Percentiles rank a stretch among this genome's conserved stretches.
These are phyloP conservation scores for Inga laurina DNA, from an alignment of 306 rosid genomes.

Conservation along the genomic window DNA sequence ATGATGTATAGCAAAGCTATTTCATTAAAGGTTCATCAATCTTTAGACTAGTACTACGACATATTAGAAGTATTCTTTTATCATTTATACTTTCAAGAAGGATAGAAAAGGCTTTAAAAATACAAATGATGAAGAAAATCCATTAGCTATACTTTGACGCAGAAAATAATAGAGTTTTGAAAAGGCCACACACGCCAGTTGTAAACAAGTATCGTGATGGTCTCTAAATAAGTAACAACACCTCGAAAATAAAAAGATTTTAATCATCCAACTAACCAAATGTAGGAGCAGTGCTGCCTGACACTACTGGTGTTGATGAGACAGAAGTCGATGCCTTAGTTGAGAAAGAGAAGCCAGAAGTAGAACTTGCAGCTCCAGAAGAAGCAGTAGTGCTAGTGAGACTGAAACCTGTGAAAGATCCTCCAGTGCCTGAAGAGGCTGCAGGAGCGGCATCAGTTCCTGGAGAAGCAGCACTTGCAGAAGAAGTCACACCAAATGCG, in stretches of 20 bases:
- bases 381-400: constrained; percentile 48
- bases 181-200: constrained; percentile 3
- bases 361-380: constrained; percentile 46
- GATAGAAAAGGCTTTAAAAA: constrained; percentile 6
- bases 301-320: constrained; percentile 50
- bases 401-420: constrained; percentile 48
- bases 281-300: constrained; percentile 39
- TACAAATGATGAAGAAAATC: not conserved
- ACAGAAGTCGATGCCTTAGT: constrained; percentile 40
- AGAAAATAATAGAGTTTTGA: not conserved
- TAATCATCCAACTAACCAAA: constrained; percentile 50
- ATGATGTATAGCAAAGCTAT: not conserved
- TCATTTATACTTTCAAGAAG: not conserved
- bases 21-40: not conserved
- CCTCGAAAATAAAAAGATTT: not conserved
- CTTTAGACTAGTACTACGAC: not conserved
- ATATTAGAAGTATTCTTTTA: not conserved
- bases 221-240: not conserved
- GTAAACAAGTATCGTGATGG: not conserved
- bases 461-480: constrained; percentile 37
- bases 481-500: constrained; percentile 39
- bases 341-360: constrained; percentile 45
- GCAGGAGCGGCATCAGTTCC: constrained; percentile 23
- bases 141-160: not conserved
- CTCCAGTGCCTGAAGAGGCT: constrained; percentile 38